These are phyloP conservation scores for Purshia tridentata DNA, from an alignment of 306 rosid species.

Conservation along the genomic window DNA sequence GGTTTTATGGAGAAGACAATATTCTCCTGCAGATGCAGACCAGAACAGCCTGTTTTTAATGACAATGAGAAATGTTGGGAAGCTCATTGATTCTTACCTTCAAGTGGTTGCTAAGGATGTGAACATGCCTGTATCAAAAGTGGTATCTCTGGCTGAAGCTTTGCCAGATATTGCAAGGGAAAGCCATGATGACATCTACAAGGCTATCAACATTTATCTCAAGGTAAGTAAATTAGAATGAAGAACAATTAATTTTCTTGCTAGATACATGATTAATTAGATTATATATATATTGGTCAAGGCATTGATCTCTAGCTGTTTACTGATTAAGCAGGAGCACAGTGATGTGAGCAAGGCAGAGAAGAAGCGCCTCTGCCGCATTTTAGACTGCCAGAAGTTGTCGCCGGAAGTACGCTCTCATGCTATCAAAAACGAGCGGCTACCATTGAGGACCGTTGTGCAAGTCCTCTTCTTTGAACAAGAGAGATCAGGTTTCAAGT, in stretches of 20 bases:
- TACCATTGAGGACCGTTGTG: conserved; percentile 77
- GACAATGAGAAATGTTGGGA: conserved; percentile 68
- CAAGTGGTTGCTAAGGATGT: conserved; percentile 76
- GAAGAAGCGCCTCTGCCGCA: conserved; percentile 63
- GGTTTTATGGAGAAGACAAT: conserved; percentile 67
- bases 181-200: conserved; percentile 76
- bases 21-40: conserved; percentile 47
- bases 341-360: conserved; percentile 66
- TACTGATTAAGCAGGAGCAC: conserved; percentile 53
- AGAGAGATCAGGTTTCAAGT: conserved; percentile 41
- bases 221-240: conserved; percentile 44
- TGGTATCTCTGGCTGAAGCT: conserved; percentile 65
- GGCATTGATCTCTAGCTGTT: too few species aligned
- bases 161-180: conserved; percentile 73
- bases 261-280: too few species aligned
- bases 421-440: conserved; percentile 78
- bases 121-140: conserved; percentile 65
- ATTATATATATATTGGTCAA: too few species aligned
- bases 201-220: conserved; percentile 82
- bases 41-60: conserved; percentile 37
- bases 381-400: conserved; percentile 71
- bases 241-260: neutral
- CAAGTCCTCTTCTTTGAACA: conserved; percentile 80
- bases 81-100: conserved; percentile 86
- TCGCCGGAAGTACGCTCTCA: conserved; percentile 65